Evolutionary conservation across 2,329 filamentous ascomycete species (phyloP), one percentile per base, ranked within the genome.

Genomic region (Aureobasidium sp.): DNA sequence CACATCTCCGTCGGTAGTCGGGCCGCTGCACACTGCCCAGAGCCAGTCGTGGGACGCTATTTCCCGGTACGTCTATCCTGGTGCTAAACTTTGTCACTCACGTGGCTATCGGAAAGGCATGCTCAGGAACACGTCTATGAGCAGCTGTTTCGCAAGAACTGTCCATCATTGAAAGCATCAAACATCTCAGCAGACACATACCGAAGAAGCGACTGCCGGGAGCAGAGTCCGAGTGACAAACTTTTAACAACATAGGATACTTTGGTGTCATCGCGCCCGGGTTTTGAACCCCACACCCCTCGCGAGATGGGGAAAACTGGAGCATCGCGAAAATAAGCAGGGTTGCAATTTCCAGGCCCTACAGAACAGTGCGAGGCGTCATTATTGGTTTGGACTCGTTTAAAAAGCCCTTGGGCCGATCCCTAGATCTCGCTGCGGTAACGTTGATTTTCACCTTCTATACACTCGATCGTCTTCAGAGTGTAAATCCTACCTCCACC

Each of bases 271-370:
- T 45, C 40, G 53, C 27, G 40, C 31, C 40, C 38, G 40, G 40
- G 38, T 57, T 42, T 40, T 55, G 8, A 27, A 43, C 43, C 60
- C 61, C 61, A 62, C 61, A 25, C 50, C 45, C 31, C 43, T 43
- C 19, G 42, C 40, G 40, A 57, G 37, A 9, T 25, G 40, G 53
- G 42, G 54, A 47, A 58, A 58, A 49, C 27, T 58, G 55, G 55
- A 49, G 55, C 55, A 57, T 43, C 55, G 43, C 55, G 55, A 58
- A 58, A 58, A 58, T 60, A 60, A 60, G 45, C 25, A 60, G 57
- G 57, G 46, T 31, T 38, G 57, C 35, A 60, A 53, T 47, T 53
- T 60, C 38, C 46, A 45, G 57, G 27, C 31, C 42, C 40, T 58
- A 17, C 23, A 38, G 43, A 47, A 43, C n/a, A 43, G 13, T 33